Evolutionary conservation across 768 basidiomycete genomes (phyloP).

Genomic region (Pulveroboletus ravenelii): DNA sequence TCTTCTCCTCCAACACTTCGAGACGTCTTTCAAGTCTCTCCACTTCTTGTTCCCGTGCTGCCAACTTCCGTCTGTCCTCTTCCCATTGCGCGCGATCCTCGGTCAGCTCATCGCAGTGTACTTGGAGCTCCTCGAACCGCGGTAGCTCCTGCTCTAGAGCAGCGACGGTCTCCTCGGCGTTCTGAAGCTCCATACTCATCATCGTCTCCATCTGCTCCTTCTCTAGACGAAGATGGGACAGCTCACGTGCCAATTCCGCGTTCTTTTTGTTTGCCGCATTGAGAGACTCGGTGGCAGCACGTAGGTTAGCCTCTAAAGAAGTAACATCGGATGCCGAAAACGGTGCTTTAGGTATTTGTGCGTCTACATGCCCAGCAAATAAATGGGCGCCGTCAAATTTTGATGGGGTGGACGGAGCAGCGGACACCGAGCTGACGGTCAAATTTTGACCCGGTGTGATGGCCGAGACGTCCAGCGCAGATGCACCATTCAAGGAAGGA

Average conservation of each 20-base stretch:
- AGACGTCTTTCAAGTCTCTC: slow-evolving; percentile 40
- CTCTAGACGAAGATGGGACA: slow-evolving; percentile 58
- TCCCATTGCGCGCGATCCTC: slow-evolving; percentile 51
- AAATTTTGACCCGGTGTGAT: slow-evolving; percentile 49
- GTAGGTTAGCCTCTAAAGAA: slow-evolving; percentile 61
- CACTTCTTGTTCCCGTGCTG: slow-evolving; percentile 34
- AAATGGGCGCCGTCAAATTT: slow-evolving; percentile 82
- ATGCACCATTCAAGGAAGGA: slow-evolving; percentile 22
- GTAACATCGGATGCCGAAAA: slow-evolving; percentile 43
- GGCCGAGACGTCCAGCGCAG: slow-evolving; percentile 42
- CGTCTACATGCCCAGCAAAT: slow-evolving; percentile 75
- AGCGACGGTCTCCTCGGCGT: slow-evolving; percentile 59
- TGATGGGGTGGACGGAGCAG: slow-evolving; percentile 40
- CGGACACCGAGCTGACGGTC: slow-evolving; percentile 47
- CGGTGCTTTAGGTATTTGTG: slow-evolving; percentile 47
- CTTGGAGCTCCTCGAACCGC: slow-evolving; percentile 44
- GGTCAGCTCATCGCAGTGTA: slow-evolving; percentile 43
- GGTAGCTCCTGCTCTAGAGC: slow-evolving; percentile 54
- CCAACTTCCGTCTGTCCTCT: slow-evolving; percentile 39
- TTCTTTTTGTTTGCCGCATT: slow-evolving; percentile 57
- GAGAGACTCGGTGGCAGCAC: slow-evolving; percentile 54
- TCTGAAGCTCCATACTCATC: slow-evolving; percentile 61
- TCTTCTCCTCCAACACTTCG: slow-evolving; percentile 39
- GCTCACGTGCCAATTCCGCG: slow-evolving; percentile 55
- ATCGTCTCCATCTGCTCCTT: slow-evolving; percentile 66